Evolutionary conservation across 192 early-diverging fungal genomes (phyloP).

Genomic region (Linnemannia zychae): DNA sequence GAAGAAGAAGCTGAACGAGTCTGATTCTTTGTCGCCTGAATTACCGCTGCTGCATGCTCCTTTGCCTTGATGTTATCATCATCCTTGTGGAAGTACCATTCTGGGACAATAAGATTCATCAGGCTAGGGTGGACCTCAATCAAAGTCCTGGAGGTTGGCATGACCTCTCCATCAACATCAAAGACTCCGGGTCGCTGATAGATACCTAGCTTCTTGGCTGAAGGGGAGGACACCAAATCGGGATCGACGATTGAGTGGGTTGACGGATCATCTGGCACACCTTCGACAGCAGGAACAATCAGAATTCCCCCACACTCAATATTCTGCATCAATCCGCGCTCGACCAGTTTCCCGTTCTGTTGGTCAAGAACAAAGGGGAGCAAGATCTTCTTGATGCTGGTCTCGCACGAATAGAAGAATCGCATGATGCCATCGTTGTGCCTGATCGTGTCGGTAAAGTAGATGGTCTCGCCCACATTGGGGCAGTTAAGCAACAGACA

Average conservation of each 20-base stretch:
- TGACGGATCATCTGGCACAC: conserved; percentile 21
- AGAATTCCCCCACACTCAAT: conserved; percentile 38
- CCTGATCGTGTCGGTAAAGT: conserved; percentile 35
- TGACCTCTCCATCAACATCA: conserved; percentile 50
- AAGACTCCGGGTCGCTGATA: conserved; percentile 34
- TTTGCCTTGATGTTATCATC: neutral
- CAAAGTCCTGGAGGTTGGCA: conserved; percentile 44
- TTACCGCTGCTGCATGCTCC: neutral
- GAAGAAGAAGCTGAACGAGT: neutral
- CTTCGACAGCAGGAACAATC: conserved; percentile 40
- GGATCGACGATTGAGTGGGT: conserved; percentile 23
- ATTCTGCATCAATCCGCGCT: conserved; percentile 38
- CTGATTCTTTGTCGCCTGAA: neutral
- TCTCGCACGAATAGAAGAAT: conserved; percentile 48
- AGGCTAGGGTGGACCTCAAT: conserved; percentile 44
- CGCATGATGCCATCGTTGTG: conserved; percentile 51
- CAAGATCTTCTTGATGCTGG: conserved; percentile 29
- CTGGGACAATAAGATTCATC: conserved; percentile 39
- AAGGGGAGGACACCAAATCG: neutral
- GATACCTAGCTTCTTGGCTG: conserved; percentile 17
- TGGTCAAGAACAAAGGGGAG: conserved; percentile 44
- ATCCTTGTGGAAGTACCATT: conserved; percentile 28
- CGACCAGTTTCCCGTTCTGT: conserved; percentile 36
- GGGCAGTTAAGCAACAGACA: conserved; percentile 25
- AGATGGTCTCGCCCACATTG: conserved; percentile 17